Percentiles rank a stretch among this genome's conserved stretches.
Conservation (phyloP, 495 filamentous ascomycete species). For the Xylaria flabelliformis region DNA sequence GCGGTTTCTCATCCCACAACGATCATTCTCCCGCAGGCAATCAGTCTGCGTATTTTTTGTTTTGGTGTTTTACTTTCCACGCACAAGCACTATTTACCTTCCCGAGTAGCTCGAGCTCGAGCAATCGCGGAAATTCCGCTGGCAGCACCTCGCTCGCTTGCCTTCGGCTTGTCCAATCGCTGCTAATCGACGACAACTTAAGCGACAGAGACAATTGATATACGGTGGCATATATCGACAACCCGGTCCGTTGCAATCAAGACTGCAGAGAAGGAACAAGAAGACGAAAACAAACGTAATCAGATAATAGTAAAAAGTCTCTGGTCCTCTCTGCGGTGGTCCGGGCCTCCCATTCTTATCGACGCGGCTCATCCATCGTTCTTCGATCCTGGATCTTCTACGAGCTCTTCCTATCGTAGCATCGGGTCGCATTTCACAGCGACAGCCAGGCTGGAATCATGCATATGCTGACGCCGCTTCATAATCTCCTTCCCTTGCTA, state of each 20-base stretch:
- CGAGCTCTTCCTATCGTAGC: background rate
- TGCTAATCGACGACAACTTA: constrained; percentile 2
- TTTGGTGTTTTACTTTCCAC: background rate
- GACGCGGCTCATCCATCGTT: background rate
- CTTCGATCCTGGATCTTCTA: background rate
- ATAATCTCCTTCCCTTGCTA: constrained; percentile 35
- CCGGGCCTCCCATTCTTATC: background rate
- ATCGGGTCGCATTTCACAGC: constrained; percentile 21
- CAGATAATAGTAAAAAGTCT: background rate
- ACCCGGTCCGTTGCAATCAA: background rate
- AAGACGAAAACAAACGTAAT: background rate
- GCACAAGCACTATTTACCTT: background rate
- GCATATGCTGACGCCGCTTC: constrained; percentile 34
- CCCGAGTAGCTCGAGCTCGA: background rate
- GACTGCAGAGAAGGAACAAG: background rate
- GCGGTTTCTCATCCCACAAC: constrained; percentile 6
- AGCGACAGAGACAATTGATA: background rate
- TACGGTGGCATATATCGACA: background rate
- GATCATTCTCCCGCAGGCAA: background rate
- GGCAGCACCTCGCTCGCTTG: background rate
- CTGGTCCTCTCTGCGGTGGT: background rate
- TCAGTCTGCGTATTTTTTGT: background rate
- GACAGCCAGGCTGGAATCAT: constrained; percentile 15
- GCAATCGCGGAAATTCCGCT: background rate
- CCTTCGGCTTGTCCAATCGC: background rate